Base-by-base conservation (phyloP, 495 filamentous ascomycete genomes). In the Penicillium ochrochloron region DNA sequence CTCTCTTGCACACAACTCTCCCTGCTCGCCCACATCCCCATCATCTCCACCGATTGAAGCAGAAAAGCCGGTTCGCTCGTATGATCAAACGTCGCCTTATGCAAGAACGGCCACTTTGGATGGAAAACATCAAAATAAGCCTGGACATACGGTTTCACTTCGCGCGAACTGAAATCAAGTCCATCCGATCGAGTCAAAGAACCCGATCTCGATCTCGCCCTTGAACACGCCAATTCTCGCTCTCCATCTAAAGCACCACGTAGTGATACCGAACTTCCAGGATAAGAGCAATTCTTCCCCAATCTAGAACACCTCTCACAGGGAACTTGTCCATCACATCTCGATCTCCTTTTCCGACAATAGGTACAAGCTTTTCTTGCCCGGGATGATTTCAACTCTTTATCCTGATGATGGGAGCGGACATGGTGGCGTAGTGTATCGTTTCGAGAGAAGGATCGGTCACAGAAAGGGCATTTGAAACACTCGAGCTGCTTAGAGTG, bases 81-180 rank as follows among this genome's bases (percentile, higher is more conserved):
- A 14, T 23, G 9, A 72, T 76, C 77, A 29, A 66, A 70, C 3
- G 67, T 66, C 10, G 55, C 39, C 1, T 39, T 60, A 52, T 69
- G 59, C 21, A 69, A 23, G 34, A 69, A 56, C 17, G 66, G 66
- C 57, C 62, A 69, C 17, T n/a, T 8, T 2, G 53, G 46, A 51
- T 69, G 66, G n/a, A 69, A 69, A 8, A 57, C 63, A 5, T 66
- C 63, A 50, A 69, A 66, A 54, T 66, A 69, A 25, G 59, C 63
- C 10, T 59, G 17, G 21, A 69, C 25, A 34, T 39, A 66, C 0
- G 31, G 54, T 3, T n/a, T 29, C 15, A 51, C 25, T 37, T 37
- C 44, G 35, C 21, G 58, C 17, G 57, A 52, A 31, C 29, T 54
- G 14, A 2, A 23, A 12, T 56, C 53, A 27, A 37, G 37, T 23